A percentile compares a stretch with the other conserved stretches of the same genome.
Evolutionary conservation across 768 basidiomycete genomes (phyloP).

Genomic region (Amanita muscaria): DNA sequence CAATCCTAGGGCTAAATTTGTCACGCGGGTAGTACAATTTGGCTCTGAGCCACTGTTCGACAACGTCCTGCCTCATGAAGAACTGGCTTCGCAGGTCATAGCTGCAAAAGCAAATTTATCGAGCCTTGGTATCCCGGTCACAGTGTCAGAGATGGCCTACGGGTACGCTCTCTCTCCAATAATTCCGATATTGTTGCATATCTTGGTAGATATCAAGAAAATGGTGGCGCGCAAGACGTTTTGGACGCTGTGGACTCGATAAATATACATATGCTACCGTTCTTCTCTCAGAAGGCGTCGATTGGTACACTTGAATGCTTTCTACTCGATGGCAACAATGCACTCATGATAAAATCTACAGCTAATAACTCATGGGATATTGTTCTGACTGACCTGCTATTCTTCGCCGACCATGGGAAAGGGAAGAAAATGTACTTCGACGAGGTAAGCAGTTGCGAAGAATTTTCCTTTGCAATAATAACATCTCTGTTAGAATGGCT

Average conservation of each 20-base stretch:
- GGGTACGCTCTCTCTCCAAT: conserved; percentile 22
- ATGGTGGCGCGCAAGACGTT: conserved; percentile 41
- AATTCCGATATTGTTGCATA: background rate
- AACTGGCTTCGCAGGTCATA: conserved; percentile 38
- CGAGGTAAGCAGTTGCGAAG: conserved; percentile 27
- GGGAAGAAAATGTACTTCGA: conserved; percentile 60
- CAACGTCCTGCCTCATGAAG: conserved; percentile 30
- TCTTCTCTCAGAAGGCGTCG: conserved; percentile 40
- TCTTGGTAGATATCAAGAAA: conserved; percentile 27
- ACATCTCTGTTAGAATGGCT: conserved; percentile 39
- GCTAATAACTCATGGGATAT: conserved; percentile 45
- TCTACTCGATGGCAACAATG: background rate
- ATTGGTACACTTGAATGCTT: conserved; percentile 27
- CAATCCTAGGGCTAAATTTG: conserved; percentile 42
- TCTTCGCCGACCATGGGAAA: conserved; percentile 44
- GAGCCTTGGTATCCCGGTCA: conserved; percentile 45
- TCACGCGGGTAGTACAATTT: conserved; percentile 48
- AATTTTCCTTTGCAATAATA: background rate
- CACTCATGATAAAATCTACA: conserved; percentile 8
- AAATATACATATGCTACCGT: conserved; percentile 52
- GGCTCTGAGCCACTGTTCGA: conserved; percentile 54
- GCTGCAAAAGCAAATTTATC: conserved; percentile 34
- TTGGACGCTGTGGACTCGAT: conserved; percentile 45
- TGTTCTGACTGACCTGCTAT: conserved; percentile 41
- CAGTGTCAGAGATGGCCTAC: conserved; percentile 43